A percentile compares a stretch with the other conserved stretches of the same genome.
Evolutionary conservation across 164 flowering plant genomes (phyloP).

Genomic region (Kingdonia uniflora): DNA sequence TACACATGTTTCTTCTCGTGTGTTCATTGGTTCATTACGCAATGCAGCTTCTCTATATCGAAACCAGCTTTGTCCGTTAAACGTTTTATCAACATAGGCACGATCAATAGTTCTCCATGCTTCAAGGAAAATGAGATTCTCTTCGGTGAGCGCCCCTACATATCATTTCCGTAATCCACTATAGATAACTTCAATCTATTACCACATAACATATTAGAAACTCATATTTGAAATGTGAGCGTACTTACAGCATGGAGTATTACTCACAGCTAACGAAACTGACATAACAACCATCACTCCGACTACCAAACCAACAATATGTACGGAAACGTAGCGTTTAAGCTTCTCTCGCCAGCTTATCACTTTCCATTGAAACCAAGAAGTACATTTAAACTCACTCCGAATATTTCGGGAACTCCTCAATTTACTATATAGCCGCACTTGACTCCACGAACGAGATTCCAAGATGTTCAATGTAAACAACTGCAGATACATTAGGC

Average conservation of each 20-base stretch:
- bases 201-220: not conserved
- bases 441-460: no score
- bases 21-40: conserved; percentile 91
- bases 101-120: conserved; percentile 97
- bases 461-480: no score
- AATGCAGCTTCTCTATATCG: conserved; percentile 88
- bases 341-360: conserved; percentile 23
- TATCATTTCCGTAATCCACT: not conserved
- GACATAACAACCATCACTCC: conserved; percentile 45
- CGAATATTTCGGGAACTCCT: no score
- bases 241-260: conserved; percentile 61
- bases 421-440: no score
- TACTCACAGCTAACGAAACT: conserved; percentile 35
- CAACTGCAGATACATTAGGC: no score
- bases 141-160: conserved; percentile 86
- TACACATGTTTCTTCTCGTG: conserved; percentile 85
- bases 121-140: conserved; percentile 89
- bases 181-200: not conserved
- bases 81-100: conserved; percentile 86
- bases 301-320: conserved; percentile 30
- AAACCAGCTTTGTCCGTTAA: conserved; percentile 98
- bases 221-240: not conserved
- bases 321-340: conserved; percentile 20
- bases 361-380: conserved; percentile 7
- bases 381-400: no score